Conservation (phyloP, 352 stramenopile species). For the Globisporangium ultimum region DNA sequence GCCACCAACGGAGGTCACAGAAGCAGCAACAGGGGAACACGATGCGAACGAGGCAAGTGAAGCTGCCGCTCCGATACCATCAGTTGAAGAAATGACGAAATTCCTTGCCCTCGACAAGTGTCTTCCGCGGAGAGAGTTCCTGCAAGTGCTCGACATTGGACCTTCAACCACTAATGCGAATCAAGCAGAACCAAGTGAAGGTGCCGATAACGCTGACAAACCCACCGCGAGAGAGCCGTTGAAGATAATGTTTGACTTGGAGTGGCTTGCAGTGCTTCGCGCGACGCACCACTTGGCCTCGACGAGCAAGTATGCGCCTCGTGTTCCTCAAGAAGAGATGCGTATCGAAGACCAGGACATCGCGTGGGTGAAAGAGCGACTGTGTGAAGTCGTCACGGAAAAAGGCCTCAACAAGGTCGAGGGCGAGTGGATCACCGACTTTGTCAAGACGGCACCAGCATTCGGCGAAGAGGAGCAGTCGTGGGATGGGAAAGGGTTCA, state of each 20-base stretch:
- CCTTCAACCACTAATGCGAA: not conserved
- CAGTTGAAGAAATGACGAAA: constrained; percentile 55
- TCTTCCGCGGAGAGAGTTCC: constrained; percentile 92
- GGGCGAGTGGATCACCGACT: constrained; percentile 74
- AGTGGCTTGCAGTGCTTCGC: constrained; percentile 94
- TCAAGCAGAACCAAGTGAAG: not conserved
- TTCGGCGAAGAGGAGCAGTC: constrained; percentile 42
- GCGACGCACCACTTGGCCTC: constrained; percentile 90
- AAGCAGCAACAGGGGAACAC: not conserved
- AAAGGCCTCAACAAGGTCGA: constrained; percentile 49
- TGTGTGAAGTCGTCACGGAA: constrained; percentile 43
- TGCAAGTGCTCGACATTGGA: constrained; percentile 92
- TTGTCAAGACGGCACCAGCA: constrained; percentile 69
- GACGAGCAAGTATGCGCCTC: constrained; percentile 51
- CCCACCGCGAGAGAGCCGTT: constrained; percentile 17
- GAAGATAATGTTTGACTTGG: constrained; percentile 90
- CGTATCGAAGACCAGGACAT: constrained; percentile 77
- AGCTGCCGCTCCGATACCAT: not conserved
- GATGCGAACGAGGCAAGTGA: not conserved
- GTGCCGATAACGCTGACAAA: not conserved
- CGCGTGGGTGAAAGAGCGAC: constrained; percentile 56
- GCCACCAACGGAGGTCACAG: not conserved
- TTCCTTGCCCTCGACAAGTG: constrained; percentile 99
- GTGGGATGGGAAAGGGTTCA: constrained; percentile 15
- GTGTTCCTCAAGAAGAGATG: constrained; percentile 73